Evolutionary conservation across 2,329 filamentous ascomycete species (phyloP).

Genomic region (Ustilaginoidea virens): DNA sequence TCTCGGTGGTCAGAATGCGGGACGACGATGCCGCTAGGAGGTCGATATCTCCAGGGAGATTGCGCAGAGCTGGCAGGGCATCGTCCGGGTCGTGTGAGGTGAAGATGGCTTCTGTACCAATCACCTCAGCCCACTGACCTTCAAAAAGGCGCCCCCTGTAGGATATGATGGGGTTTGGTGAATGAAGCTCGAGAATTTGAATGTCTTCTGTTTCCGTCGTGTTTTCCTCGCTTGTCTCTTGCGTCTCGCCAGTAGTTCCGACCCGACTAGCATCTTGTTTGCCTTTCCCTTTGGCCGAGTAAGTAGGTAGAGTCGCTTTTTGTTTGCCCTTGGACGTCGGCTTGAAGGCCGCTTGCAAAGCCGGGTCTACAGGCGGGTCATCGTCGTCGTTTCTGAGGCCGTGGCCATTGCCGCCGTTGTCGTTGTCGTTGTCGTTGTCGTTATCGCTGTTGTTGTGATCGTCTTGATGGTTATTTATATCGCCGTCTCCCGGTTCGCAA

Average conservation of each 20-base stretch:
- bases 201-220: slow-evolving; percentile 27
- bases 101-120: slow-evolving; percentile 75
- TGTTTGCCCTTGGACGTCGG: slow-evolving; percentile 6
- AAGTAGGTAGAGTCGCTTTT: slow-evolving; percentile 4
- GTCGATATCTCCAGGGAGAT: slow-evolving; percentile 41
- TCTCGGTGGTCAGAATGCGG: slow-evolving; percentile 39
- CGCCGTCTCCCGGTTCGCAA: slow-evolving; percentile 8
- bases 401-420: slow-evolving; percentile 4
- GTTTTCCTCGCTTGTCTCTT: slow-evolving; percentile 5
- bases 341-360: slow-evolving; percentile 1
- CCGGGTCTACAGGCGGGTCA: slow-evolving; percentile 5
- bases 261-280: neutral
- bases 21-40: slow-evolving; percentile 51
- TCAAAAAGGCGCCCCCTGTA: slow-evolving; percentile 67
- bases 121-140: slow-evolving; percentile 66
- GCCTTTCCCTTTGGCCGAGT: slow-evolving; percentile 3
- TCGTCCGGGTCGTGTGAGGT: slow-evolving; percentile 22
- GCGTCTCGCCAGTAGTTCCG: slow-evolving; percentile 1
- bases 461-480: slow-evolving; percentile 15
- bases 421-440: slow-evolving; percentile 4
- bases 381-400: slow-evolving; percentile 3
- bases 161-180: slow-evolving; percentile 58
- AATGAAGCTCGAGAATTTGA: slow-evolving; percentile 74
- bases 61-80: slow-evolving; percentile 25
- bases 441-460: slow-evolving; percentile 17